Percentiles rank a stretch among this genome's conserved stretches.
These are phyloP conservation scores for Kwoniella shandongensis DNA, from an alignment of 768 basidiomycete genomes.

Conservation along the genomic window DNA sequence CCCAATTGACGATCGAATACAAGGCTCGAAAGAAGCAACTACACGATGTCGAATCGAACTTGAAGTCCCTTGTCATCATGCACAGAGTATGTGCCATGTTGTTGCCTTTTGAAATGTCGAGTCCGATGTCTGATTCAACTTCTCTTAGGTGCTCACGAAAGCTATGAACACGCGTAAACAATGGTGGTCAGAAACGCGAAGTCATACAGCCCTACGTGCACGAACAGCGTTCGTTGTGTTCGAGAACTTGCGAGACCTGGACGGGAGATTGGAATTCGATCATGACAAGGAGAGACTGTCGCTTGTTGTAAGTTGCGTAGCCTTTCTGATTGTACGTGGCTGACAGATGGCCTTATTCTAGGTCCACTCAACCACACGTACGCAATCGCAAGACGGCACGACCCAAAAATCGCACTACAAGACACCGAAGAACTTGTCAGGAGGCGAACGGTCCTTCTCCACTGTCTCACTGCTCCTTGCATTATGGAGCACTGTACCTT, in stretches of 20 bases:
- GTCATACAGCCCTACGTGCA: constrained; percentile 83
- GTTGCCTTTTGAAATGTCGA: too few relatives aligned
- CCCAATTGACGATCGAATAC: constrained; percentile 1
- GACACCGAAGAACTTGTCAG: constrained; percentile 58
- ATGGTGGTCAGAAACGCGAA: constrained; percentile 84
- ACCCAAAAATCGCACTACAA: constrained; percentile 33
- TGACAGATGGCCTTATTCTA: neutral
- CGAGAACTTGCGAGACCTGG: constrained; percentile 81
- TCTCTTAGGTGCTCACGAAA: constrained; percentile 63
- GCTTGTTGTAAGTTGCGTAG: constrained; percentile 23
- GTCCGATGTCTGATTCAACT: neutral
- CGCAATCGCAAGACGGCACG: constrained; percentile 74
- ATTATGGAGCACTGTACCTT: constrained; percentile 92
- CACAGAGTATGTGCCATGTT: too few relatives aligned
- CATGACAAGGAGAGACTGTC: constrained; percentile 56
- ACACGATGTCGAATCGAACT: neutral
- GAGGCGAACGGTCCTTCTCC: constrained; percentile 95
- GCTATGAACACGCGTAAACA: constrained; percentile 67
- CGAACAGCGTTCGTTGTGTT: constrained; percentile 68
- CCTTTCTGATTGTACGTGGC: neutral
- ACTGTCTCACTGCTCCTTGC: constrained; percentile 92
- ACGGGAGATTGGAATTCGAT: constrained; percentile 81
- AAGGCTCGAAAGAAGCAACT: neutral
- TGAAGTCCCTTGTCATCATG: too few relatives aligned
- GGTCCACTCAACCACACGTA: constrained; percentile 11